phyloP scores from a whole-genome alignment of 208 protist genomes.

The Trypanosoma grayi region DNA sequence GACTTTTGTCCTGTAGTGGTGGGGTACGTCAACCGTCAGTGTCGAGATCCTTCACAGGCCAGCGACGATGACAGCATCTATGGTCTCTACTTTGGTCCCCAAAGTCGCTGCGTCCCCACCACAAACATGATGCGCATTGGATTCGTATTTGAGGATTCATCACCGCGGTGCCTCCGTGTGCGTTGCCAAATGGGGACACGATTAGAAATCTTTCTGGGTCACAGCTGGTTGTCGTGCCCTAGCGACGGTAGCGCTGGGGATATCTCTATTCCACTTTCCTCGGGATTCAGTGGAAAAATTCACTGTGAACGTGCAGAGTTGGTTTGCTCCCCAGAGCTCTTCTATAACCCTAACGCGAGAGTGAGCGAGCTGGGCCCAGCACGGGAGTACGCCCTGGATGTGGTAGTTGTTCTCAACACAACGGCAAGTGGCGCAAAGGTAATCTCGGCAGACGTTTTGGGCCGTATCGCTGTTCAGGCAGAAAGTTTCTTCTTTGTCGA shows the following conservation, averaged over 20 bases:
- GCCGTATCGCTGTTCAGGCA: no score
- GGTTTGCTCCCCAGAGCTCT: slow-evolving; percentile 30
- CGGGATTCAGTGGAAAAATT: slow-evolving; percentile 33
- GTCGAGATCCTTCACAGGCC: slow-evolving; percentile 3
- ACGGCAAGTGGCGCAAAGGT: not conserved
- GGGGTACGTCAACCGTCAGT: slow-evolving; percentile 29
- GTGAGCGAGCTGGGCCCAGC: not conserved
- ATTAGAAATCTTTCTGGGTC: slow-evolving; percentile 36
- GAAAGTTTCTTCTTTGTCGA: no score
- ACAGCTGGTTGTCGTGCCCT: slow-evolving; percentile 45
- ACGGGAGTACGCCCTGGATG: slow-evolving; percentile 16
- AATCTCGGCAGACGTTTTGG: no score
- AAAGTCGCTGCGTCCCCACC: slow-evolving; percentile 36
- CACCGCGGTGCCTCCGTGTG: slow-evolving; percentile 12
- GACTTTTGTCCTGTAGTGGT: slow-evolving; percentile 53
- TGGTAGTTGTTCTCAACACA: slow-evolving; percentile 14
- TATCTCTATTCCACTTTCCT: slow-evolving; percentile 18
- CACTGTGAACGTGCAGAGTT: slow-evolving; percentile 39
- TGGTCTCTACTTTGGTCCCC: slow-evolving; percentile 38
- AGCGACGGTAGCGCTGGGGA: slow-evolving; percentile 33
- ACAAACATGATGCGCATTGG: slow-evolving; percentile 14
- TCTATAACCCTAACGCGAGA: not conserved
- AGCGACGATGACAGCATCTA: slow-evolving; percentile 4
- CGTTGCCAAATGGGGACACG: slow-evolving; percentile 14
- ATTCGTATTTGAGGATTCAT: not conserved